Evolutionary conservation across 2,329 filamentous ascomycete species (phyloP).

Genomic region (Colletotrichum sp.): DNA sequence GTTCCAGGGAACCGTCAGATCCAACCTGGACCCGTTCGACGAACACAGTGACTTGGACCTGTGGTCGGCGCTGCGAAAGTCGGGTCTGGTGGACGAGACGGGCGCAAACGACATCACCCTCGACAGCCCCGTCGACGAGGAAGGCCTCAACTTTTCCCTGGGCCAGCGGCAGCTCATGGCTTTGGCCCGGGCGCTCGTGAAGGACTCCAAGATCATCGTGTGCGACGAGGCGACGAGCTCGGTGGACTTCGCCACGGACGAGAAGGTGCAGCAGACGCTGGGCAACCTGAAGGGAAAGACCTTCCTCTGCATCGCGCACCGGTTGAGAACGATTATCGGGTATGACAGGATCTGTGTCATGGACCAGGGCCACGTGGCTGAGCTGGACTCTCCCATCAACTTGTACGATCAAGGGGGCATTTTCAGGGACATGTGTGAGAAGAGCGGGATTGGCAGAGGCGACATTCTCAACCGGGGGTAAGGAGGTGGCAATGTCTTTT

Average conservation of each 20-base stretch:
- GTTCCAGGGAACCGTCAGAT: slow-evolving; percentile 71
- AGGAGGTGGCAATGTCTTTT: accelerated
- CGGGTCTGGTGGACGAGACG: slow-evolving; percentile 36
- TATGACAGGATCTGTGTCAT: slow-evolving; percentile 80
- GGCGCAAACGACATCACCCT: slow-evolving; percentile 55
- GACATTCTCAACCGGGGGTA: slow-evolving; percentile 44
- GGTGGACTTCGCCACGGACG: slow-evolving; percentile 71
- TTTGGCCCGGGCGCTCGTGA: slow-evolving; percentile 67
- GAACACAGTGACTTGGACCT: slow-evolving; percentile 60
- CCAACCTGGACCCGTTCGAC: slow-evolving; percentile 64
- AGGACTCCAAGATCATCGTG: slow-evolving; percentile 68
- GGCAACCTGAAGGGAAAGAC: slow-evolving; percentile 62
- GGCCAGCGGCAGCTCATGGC: slow-evolving; percentile 59
- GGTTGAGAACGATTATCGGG: slow-evolving; percentile 66
- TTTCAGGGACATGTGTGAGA: slow-evolving; percentile 69
- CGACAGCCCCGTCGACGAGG: slow-evolving; percentile 67
- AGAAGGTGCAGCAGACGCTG: slow-evolving; percentile 35
- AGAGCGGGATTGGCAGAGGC: slow-evolving; percentile 35
- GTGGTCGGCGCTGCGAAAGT: slow-evolving; percentile 67
- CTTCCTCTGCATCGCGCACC: slow-evolving; percentile 69
- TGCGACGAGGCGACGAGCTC: slow-evolving; percentile 74
- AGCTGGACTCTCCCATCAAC: slow-evolving; percentile 65
- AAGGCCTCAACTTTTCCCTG: slow-evolving; percentile 52
- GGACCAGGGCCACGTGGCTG: slow-evolving; percentile 70
- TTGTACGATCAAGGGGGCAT: slow-evolving; percentile 68